These are phyloP conservation scores for Zea mays DNA, from an alignment of 176 grass and related monocot genomes.

Conservation along the genomic window DNA sequence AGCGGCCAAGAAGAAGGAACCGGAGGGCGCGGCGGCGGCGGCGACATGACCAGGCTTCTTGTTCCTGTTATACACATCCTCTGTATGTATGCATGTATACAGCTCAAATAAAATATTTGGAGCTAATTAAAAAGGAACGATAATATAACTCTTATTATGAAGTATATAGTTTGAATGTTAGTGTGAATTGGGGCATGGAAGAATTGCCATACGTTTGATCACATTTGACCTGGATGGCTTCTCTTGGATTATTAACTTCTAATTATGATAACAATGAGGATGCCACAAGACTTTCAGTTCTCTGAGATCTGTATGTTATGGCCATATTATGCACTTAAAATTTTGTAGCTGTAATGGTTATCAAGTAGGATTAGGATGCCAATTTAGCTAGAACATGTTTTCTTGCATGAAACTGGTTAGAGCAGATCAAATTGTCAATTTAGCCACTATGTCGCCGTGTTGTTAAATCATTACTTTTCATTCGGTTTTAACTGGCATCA, in stretches of 20 bases:
- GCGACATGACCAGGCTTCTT: conserved; percentile 18
- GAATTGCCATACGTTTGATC: not conserved
- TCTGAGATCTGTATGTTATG: too few relatives aligned
- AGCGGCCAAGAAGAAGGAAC: conserved; percentile 16
- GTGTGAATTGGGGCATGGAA: not conserved
- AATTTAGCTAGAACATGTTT: not conserved
- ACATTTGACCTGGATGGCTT: not conserved
- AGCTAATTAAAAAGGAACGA: not conserved
- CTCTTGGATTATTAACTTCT: not conserved
- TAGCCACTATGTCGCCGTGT: too few relatives aligned
- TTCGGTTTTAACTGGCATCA: too few relatives aligned
- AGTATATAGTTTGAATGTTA: not conserved
- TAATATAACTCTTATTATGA: not conserved
- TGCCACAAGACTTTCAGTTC: not conserved
- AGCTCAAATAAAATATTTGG: not conserved
- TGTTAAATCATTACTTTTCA: too few relatives aligned
- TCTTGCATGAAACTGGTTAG: not conserved
- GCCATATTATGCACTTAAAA: too few relatives aligned
- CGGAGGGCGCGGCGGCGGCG: not conserved
- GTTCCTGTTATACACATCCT: not conserved
- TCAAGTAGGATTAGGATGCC: too few relatives aligned
- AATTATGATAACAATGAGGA: not conserved
- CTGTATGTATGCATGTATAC: conserved; percentile 13
- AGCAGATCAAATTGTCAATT: too few relatives aligned
- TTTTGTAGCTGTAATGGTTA: too few relatives aligned